Evolutionary conservation across 768 basidiomycete genomes (phyloP).

Genomic region (Mycena metata): DNA sequence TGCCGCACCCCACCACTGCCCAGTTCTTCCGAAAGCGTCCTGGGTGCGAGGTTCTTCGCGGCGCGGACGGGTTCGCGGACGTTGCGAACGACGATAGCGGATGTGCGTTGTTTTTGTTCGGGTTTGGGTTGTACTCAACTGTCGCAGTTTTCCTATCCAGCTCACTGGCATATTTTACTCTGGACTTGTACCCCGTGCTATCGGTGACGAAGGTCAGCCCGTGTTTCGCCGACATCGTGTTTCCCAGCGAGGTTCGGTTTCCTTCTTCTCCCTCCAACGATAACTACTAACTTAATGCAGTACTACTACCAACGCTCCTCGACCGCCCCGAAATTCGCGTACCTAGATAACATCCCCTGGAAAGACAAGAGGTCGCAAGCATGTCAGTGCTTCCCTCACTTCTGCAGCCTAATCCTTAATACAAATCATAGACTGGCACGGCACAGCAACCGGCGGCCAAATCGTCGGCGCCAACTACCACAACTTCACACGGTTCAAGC

Average conservation of each 20-base stretch:
- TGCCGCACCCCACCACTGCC: conserved; percentile 27
- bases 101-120: conserved; percentile 21
- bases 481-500: conserved; percentile 32
- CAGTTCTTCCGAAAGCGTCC: conserved; percentile 14
- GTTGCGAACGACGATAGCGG: conserved; percentile 28
- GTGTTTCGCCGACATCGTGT: conserved; percentile 34
- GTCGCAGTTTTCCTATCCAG: conserved; percentile 23
- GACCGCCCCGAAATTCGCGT: conserved; percentile 14
- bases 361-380: conserved; percentile 17
- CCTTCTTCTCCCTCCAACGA: background rate
- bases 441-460: conserved; percentile 24
- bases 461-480: conserved; percentile 28
- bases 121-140: background rate
- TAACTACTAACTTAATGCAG: background rate
- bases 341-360: conserved; percentile 20
- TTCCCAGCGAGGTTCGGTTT: conserved; percentile 26
- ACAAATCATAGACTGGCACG: conserved; percentile 32
- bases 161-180: conserved; percentile 18
- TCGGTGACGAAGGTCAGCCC: conserved; percentile 25
- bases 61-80: conserved; percentile 23
- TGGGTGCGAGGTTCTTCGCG: conserved; percentile 15
- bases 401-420: conserved; percentile 1
- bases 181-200: conserved; percentile 30
- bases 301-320: conserved; percentile 22
- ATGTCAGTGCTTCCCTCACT: background rate